Base-by-base conservation (phyloP, 305 asterid genomes). In the Fraxinus sp. region DNA sequence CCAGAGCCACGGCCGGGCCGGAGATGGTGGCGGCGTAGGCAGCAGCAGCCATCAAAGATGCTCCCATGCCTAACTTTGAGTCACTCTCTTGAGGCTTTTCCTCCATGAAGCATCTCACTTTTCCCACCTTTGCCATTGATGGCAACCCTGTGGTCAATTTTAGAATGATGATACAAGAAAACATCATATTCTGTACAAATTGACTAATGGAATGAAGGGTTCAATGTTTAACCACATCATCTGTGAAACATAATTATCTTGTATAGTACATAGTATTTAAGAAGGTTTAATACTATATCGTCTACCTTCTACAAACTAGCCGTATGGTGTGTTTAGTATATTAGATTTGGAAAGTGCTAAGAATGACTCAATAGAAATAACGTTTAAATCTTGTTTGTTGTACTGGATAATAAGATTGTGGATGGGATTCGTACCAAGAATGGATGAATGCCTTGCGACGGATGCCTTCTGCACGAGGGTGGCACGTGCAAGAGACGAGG, bases 1-100 rank as follows among this genome's bases (percentile, higher is more conserved):
- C 98, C 84, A 95, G 86, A 3, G 97, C 99, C 95, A 94, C 80
- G 66, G 99, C 86, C 2, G 99, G 97, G 92, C 94, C 89, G 41
- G 96, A 89, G 89, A 87, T 36, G 46, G 91, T 89, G 20, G 93
- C 93, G 57, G 97, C 97, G 13, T 85, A 87, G 14, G 93, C 91
- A 7, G 97, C 92, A 0, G 90, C 92, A 44, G 87, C 89, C 85
- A 91, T 68, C 68, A 91, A 28, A 0, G 98, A 88, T 32, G 89
- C 94, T 5, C 89, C 90, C 93, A 89, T 88, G 11, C 94, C 92
- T 84, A 91, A 22, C 83, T 87, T 91, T 13, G 91, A 71, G 52
- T 89, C 92, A 0, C 82, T 83, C 78, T 59, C 89, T n/a, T 62
- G 84, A 44, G 88, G 20, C 83, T 90, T 92, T 32, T 78, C 90